Conservation (phyloP, 148 eudicot genomes). For the Limonium bicolor region DNA sequence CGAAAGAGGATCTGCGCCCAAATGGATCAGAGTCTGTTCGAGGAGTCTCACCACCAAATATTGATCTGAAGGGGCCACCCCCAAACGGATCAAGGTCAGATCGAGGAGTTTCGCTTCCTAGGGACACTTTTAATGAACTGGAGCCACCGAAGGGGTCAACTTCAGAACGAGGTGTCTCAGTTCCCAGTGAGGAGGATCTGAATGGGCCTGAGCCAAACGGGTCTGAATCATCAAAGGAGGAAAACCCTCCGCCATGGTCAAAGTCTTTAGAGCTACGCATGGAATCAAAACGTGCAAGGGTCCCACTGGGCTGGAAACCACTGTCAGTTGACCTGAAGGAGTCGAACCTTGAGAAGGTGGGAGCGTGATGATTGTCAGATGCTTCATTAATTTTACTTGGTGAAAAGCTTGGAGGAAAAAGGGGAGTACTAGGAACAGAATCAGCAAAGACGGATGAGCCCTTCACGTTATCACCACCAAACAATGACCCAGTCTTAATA, state of each 20-base stretch:
- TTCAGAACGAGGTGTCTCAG: not conserved
- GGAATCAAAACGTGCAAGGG: conserved; percentile 64
- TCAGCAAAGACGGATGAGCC: conserved; percentile 36
- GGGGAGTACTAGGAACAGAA: conserved; percentile 67
- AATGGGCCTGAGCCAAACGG: conserved; percentile 28
- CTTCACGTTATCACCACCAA: conserved; percentile 23
- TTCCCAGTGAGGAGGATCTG: conserved; percentile 13
- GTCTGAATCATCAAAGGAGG: conserved; percentile 34
- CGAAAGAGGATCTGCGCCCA: conserved; percentile 11
- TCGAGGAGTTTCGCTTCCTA: conserved; percentile 29
- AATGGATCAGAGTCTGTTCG: conserved; percentile 10
- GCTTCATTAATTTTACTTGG: conserved; percentile 26
- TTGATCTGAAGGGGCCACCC: not conserved
- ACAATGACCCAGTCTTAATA: conserved; percentile 53
- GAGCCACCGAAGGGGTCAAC: not conserved
- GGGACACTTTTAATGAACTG: not conserved
- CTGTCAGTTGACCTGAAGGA: conserved; percentile 55
- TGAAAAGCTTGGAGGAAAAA: conserved; percentile 31
- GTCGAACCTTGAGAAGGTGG: conserved; percentile 77
- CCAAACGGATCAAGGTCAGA: conserved; percentile 2
- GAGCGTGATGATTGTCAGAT: conserved; percentile 41
- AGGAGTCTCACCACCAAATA: not conserved
- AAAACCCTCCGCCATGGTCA: conserved; percentile 28
- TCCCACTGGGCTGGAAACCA: conserved; percentile 47
- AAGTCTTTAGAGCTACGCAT: conserved; percentile 45